These are phyloP conservation scores for Friedmanniomyces simplex DNA, from an alignment of 495 filamentous ascomycete genomes.

Conservation along the genomic window DNA sequence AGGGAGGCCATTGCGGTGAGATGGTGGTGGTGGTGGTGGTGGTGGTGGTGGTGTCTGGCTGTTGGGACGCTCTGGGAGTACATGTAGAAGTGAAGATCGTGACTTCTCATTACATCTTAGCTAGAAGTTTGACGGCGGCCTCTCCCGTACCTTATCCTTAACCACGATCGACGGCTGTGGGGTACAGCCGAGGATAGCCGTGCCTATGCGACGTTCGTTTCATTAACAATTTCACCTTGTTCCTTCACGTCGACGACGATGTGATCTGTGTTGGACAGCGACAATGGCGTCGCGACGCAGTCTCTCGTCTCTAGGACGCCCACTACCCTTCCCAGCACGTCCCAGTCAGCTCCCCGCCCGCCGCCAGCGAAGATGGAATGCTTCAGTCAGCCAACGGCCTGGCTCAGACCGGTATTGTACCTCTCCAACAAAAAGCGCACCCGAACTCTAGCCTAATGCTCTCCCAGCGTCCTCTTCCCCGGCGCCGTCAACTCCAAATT, in stretches of 20 bases:
- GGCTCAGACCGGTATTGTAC: conserved; percentile 49
- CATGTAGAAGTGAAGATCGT: too few species aligned
- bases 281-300: conserved; percentile 8
- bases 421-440: not conserved
- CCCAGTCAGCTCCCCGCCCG: not conserved
- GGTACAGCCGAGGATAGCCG: conserved; percentile 6
- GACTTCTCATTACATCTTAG: too few species aligned
- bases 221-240: not conserved
- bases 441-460: not conserved
- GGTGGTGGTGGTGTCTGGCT: too few species aligned
- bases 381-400: conserved; percentile 55
- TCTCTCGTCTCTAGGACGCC: too few species aligned
- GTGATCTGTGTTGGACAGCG: not conserved
- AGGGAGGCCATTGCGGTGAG: too few species aligned
- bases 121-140: too few species aligned
- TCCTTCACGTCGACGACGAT: not conserved
- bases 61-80: too few species aligned
- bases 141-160: too few species aligned
- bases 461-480: conserved; percentile 68
- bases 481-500: conserved; percentile 94
- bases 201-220: too few species aligned
- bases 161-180: not conserved
- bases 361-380: conserved; percentile 37
- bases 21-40: too few species aligned
- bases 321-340: too few species aligned